Percentiles rank a stretch among this genome's conserved stretches.
These are phyloP conservation scores for Oryza rufipogon DNA, from an alignment of 176 grass and related monocot species.

Conservation along the genomic window DNA sequence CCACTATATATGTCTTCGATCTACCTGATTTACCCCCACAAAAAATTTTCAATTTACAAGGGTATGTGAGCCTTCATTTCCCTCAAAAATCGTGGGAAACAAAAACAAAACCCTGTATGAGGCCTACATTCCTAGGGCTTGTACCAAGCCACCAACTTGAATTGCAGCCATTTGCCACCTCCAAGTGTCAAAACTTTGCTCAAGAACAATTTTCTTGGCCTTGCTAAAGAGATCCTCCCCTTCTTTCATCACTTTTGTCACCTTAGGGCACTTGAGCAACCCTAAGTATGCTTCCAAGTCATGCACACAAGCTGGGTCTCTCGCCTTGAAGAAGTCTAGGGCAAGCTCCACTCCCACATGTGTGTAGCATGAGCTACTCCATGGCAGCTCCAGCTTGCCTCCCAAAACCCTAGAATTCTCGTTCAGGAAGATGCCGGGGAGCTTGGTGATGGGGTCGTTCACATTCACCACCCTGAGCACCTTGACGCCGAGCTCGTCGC, in stretches of 20 bases:
- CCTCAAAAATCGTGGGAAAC: conserved; percentile 52
- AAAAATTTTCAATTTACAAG: conserved; percentile 37
- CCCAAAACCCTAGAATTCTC: conserved; percentile 53
- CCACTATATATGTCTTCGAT: neutral
- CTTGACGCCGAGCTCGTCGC: conserved; percentile 74
- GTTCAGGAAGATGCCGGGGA: conserved; percentile 71
- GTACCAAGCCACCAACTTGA: conserved; percentile 56
- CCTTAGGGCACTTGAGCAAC: conserved; percentile 64
- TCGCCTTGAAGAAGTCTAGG: conserved; percentile 71
- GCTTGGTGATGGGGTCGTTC: conserved; percentile 70
- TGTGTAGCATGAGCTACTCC: conserved; percentile 67
- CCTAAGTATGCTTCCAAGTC: conserved; percentile 73
- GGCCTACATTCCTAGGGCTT: conserved; percentile 59
- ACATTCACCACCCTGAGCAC: conserved; percentile 75
- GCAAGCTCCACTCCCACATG: conserved; percentile 76
- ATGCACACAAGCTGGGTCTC: conserved; percentile 70
- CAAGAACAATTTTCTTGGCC: conserved; percentile 46
- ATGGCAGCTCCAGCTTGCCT: conserved; percentile 54
- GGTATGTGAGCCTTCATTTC: conserved; percentile 29
- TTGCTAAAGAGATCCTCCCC: conserved; percentile 47
- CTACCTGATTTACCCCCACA: neutral
- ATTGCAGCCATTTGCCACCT: conserved; percentile 58
- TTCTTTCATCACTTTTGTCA: conserved; percentile 43
- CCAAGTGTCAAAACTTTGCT: conserved; percentile 54
- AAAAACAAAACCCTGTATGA: neutral